phyloP scores from a whole-genome alignment of 139 green algal genomes.

The Closterium sp. region DNA sequence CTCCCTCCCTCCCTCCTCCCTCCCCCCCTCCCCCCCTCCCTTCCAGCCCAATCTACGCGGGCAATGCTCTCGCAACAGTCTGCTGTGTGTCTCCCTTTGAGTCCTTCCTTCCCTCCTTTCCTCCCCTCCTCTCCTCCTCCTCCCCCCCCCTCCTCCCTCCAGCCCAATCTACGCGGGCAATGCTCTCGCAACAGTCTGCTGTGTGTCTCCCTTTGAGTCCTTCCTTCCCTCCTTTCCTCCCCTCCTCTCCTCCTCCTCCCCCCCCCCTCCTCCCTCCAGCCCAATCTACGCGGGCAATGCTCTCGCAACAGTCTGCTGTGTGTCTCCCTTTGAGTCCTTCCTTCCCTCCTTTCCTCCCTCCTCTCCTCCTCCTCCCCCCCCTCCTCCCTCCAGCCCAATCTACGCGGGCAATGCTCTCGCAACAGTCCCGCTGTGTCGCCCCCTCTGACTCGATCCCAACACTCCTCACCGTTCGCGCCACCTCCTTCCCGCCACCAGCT shows the following conservation, averaged over 20 bases:
- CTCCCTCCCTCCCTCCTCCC: not conserved
- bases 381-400: too few species aligned
- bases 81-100: too few species aligned
- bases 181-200: conserved; percentile 73
- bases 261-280: conserved; percentile 1
- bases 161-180: conserved; percentile 86
- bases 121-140: conserved; percentile 61
- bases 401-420: conserved; percentile 46
- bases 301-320: too few species aligned
- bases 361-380: too few species aligned
- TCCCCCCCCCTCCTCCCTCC: conserved; percentile 47
- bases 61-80: conserved; percentile 82
- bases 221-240: conserved; percentile 52
- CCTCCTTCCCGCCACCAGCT: conserved; percentile 59
- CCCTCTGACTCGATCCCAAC: conserved; percentile 50
- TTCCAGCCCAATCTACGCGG: conserved; percentile 73
- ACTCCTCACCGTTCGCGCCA: conserved; percentile 72
- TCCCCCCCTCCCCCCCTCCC: not conserved
- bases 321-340: too few species aligned
- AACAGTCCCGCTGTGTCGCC: conserved; percentile 63
- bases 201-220: conserved; percentile 27
- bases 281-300: conserved; percentile 88
- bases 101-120: conserved; percentile 50
- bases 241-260: conserved; percentile 1
- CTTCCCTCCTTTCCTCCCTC: too few species aligned